Evolutionary conservation across 1,139 yeast species (phyloP).

Genomic region (Arxiozyma heterogenica): DNA sequence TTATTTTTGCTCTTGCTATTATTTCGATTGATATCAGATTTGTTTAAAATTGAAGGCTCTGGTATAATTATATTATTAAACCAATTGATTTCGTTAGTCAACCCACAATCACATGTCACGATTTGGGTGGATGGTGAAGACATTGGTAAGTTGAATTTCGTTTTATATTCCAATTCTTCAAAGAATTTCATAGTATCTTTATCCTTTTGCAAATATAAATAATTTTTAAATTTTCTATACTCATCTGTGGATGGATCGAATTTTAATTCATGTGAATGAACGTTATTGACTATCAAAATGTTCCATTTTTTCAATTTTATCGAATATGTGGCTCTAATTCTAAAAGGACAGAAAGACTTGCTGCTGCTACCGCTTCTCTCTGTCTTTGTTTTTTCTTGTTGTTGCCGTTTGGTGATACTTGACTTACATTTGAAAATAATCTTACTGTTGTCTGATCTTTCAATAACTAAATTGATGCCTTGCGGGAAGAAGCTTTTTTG

Average conservation of each 20-base stretch:
- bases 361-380: no score
- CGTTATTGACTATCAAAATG: conserved; percentile 48
- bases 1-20: conserved; percentile 4
- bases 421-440: conserved; percentile 59
- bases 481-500: conserved; percentile 39
- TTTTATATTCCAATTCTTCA: conserved; percentile 30
- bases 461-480: conserved; percentile 58
- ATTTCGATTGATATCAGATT: conserved; percentile 2
- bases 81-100: conserved; percentile 29
- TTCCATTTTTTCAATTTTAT: conserved; percentile 50
- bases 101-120: conserved; percentile 32
- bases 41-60: conserved; percentile 7
- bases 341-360: conserved; percentile 49
- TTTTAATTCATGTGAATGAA: conserved; percentile 34
- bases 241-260: conserved; percentile 30
- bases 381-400: conserved; percentile 13
- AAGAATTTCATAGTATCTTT: conserved; percentile 27
- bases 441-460: conserved; percentile 57
- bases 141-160: conserved; percentile 25
- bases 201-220: conserved; percentile 21
- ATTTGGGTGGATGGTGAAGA: conserved; percentile 16
- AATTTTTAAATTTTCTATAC: conserved; percentile 28
- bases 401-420: conserved; percentile 22
- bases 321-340: conserved; percentile 59
- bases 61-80: conserved; percentile 27